phyloP scores from a whole-genome alignment of 2,329 filamentous ascomycete species.

The Xylaria sp. region DNA sequence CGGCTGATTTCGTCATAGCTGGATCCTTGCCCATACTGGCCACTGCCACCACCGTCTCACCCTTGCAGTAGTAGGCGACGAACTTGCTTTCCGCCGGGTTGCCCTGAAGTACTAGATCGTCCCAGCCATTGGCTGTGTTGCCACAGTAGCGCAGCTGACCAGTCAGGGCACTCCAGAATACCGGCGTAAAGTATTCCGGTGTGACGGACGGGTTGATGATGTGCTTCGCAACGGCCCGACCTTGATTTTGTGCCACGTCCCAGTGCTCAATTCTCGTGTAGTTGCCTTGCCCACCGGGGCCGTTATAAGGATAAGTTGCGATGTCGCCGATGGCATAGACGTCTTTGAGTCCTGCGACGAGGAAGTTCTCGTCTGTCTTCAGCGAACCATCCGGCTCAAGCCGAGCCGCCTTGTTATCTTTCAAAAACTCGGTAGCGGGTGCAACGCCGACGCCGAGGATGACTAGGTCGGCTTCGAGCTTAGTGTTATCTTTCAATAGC shows the following conservation, averaged over 20 bases:
- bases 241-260: conserved; percentile 96
- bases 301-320: conserved; percentile 92
- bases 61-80: conserved; percentile 87
- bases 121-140: conserved; percentile 83
- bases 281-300: conserved; percentile 80
- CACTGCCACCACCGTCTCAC: conserved; percentile 87
- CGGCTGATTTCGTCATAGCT: conserved; percentile 81
- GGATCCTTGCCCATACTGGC: conserved; percentile 93
- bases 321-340: conserved; percentile 97
- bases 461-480: conserved; percentile 86
- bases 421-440: conserved; percentile 85
- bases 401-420: conserved; percentile 73
- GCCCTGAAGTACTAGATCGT: conserved; percentile 84
- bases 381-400: conserved; percentile 89
- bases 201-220: conserved; percentile 74
- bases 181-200: conserved; percentile 82
- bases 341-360: conserved; percentile 78
- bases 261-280: conserved; percentile 93
- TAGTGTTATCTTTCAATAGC: conserved; percentile 84
- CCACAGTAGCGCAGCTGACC: conserved; percentile 93
- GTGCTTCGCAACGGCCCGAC: conserved; percentile 79
- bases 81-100: conserved; percentile 82
- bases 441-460: conserved; percentile 90
- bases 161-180: conserved; percentile 96
- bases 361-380: conserved; percentile 81